Conservation (phyloP, 768 basidiomycete genomes). For the Inosperma sp. region DNA sequence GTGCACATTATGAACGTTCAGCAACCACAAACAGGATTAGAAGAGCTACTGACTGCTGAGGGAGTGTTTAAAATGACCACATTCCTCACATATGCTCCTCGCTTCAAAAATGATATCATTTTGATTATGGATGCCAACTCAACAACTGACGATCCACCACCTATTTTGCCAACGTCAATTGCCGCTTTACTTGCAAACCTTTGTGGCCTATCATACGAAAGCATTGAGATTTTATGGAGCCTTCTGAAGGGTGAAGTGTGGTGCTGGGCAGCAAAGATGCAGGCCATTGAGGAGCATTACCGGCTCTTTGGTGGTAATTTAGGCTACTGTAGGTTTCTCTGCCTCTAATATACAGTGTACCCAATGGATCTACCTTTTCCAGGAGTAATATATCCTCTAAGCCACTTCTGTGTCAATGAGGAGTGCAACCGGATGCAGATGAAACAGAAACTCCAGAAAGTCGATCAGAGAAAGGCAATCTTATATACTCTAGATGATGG, state of each 20-base stretch:
- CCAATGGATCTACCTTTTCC: background rate
- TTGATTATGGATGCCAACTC: conserved; percentile 6
- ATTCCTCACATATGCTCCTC: conserved; percentile 7
- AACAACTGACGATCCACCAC: background rate
- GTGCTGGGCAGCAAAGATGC: conserved; percentile 3
- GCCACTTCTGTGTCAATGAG: conserved; percentile 6
- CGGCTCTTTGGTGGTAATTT: conserved; percentile 3
- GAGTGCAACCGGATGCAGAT: background rate
- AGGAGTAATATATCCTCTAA: conserved; percentile 8
- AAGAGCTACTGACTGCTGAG: background rate
- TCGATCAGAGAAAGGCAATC: conserved; percentile 1
- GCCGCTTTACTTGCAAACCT: background rate
- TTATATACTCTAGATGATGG: conserved; percentile 9
- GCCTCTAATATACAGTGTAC: background rate
- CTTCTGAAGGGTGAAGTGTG: conserved; percentile 11
- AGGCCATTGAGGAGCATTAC: conserved; percentile 1
- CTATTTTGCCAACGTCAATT: background rate
- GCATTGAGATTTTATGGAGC: conserved; percentile 1
- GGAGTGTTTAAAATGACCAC: conserved; percentile 4
- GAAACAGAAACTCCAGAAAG: conserved; percentile 5
- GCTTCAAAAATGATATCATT: conserved; percentile 11
- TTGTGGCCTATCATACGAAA: background rate
- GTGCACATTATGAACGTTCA: background rate
- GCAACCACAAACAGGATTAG: background rate
- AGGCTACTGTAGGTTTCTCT: conserved; percentile 1